Evolutionary conservation across 208 protist species (phyloP).

Genomic region (Dictyostelium gargantuum): DNA sequence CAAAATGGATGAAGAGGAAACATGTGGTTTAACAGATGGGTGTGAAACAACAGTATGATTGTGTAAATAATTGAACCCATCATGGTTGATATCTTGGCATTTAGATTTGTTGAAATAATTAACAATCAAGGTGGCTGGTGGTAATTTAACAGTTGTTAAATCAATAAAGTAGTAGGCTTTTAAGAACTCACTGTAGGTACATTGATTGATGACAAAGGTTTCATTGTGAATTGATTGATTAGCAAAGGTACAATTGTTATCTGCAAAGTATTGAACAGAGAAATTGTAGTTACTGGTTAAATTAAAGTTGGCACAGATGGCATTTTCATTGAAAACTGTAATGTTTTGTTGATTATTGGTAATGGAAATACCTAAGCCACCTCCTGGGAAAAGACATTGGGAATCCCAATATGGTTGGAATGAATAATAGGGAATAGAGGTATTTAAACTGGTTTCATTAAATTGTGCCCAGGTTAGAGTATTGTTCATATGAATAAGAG

Average conservation of each 20-base stretch:
- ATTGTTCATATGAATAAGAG: not conserved
- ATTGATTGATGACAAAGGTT: not conserved
- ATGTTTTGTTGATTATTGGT: not conserved
- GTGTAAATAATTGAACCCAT: not conserved
- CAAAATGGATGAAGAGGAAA: not conserved
- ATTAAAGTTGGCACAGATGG: not conserved
- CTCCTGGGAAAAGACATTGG: not conserved
- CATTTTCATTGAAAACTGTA: not conserved
- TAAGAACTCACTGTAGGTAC: not conserved
- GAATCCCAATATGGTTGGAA: not conserved
- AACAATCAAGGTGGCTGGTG: not conserved
- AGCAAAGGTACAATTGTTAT: not conserved
- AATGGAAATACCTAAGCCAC: not conserved
- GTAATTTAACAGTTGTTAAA: not conserved
- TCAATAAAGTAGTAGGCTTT: not conserved
- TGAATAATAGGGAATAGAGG: not conserved
- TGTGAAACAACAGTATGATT: not conserved
- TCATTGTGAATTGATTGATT: not conserved
- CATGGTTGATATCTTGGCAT: not conserved
- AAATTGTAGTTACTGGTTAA: not conserved
- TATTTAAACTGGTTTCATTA: not conserved
- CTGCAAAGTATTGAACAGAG: not conserved
- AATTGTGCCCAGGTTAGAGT: not conserved
- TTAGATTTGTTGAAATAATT: not conserved
- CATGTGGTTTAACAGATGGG: not conserved